These are phyloP conservation scores for Blastobotrys persicus DNA, from an alignment of 1,139 yeast genomes.

Conservation along the genomic window DNA sequence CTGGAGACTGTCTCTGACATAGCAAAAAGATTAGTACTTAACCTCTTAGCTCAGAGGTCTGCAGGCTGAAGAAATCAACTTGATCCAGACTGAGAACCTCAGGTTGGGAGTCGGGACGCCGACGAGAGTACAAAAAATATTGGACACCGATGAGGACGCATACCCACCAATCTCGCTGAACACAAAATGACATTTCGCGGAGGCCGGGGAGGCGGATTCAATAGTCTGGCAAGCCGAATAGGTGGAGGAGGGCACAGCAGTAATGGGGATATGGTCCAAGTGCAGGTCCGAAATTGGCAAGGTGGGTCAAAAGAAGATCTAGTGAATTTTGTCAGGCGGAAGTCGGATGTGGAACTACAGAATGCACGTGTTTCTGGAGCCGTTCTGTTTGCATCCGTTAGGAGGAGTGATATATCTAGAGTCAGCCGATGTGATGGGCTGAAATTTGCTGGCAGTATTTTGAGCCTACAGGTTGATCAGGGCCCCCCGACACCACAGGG, in stretches of 20 bases:
- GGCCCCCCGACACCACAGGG: slow-evolving; percentile 16
- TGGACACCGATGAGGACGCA: no score
- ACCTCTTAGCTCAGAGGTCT: no score
- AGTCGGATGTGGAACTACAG: slow-evolving; percentile 54
- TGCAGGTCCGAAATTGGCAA: slow-evolving; percentile 79
- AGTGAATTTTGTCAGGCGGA: slow-evolving; percentile 65
- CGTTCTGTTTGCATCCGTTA: slow-evolving; percentile 57
- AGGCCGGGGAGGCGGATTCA: slow-evolving; percentile 7
- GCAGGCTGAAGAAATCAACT: no score
- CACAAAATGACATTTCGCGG: slow-evolving; percentile 12
- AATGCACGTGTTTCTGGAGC: slow-evolving; percentile 48
- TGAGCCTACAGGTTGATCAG: slow-evolving; percentile 36
- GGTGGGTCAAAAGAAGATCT: slow-evolving; percentile 64
- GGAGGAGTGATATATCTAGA: slow-evolving; percentile 55
- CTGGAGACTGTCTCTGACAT: no score
- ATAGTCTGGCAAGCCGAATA: slow-evolving; percentile 19
- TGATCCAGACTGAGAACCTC: no score
- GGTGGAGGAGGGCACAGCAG: slow-evolving; percentile 34
- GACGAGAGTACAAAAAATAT: background rate
- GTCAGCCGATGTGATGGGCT: slow-evolving; percentile 69
- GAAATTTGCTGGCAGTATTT: slow-evolving; percentile 71
- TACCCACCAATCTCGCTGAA: background rate
- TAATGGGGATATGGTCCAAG: slow-evolving; percentile 38
- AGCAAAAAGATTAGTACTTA: no score
- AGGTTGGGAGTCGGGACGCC: background rate